Evolutionary conservation across 768 basidiomycete genomes (phyloP), one percentile per base, ranked within the genome.

Genomic region (Pleurotus salmoneostramineus): DNA sequence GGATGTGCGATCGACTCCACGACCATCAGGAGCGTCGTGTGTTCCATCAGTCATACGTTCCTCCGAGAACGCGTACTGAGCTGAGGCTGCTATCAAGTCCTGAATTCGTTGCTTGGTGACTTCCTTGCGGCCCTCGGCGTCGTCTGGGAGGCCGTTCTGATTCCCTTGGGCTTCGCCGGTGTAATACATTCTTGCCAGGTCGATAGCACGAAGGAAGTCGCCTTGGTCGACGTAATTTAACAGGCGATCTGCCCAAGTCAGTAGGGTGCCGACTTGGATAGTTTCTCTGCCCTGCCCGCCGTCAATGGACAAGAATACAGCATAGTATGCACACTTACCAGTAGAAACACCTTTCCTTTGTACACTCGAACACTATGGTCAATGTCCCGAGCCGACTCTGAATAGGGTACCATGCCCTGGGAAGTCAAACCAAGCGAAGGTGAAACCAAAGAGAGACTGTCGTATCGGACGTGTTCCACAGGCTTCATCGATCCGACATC

Each of bases 241-340:
- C 21, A 98, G 87, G 45, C 89, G 85, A 69, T 99, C 97, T 4
- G 96, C 93, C 97, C 97, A 99, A 1, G 93, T 93, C 33, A 95
- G 75, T 17, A 98, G 76, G 2, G 89, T 91, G 31, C 94, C 97
- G 2, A 90, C 93, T 66, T 82, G 79, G 1, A 98, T 61, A 49
- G 83, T 82, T 57, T 85, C 77, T 52, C 79, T 78, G 48, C 83
- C 82, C 93, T 91, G 62, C n/a, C 54, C 34, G n/a, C 17, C 50
- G 56, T 6, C 31, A 60, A 48, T 56, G 46, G 12, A 46, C 62
- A 45, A 62, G 7, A 54, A 4, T 17, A 37, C 14, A 40, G 8
- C 37, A 47, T 50, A 34, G 5, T 51, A 46, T 21, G 33, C n/a
- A 1, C 42, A 72, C 90, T 72, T 69, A 96, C 96, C 66, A 99